Percentiles rank a stretch among this genome's conserved stretches.
phyloP scores from a whole-genome alignment of 2,329 filamentous ascomycete species.

The Sordariomycetes sp. region DNA sequence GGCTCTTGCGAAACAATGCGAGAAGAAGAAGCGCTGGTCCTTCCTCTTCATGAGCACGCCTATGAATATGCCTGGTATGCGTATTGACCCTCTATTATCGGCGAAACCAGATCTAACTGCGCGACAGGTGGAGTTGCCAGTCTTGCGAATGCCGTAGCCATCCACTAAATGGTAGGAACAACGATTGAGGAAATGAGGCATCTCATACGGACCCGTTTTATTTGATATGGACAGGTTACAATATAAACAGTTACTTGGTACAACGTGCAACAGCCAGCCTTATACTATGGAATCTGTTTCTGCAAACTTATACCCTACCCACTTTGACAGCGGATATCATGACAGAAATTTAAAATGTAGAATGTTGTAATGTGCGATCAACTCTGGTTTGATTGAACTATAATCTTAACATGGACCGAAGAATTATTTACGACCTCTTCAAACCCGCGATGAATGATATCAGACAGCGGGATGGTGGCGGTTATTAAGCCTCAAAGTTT shows the following conservation, averaged over 20 bases:
- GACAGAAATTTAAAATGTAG: background rate
- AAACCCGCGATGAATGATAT: background rate
- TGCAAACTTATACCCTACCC: no score
- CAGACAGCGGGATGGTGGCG: background rate
- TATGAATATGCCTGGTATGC: slow-evolving; percentile 13
- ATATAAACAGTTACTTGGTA: no score
- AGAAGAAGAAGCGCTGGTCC: slow-evolving; percentile 17
- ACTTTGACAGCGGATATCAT: no score
- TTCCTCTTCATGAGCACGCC: slow-evolving; percentile 27
- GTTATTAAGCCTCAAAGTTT: background rate
- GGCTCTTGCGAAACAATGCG: slow-evolving; percentile 18
- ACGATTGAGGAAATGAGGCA: no score
- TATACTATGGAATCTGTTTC: no score
- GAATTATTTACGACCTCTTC: background rate
- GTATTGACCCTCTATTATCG: background rate
- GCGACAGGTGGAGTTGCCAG: background rate
- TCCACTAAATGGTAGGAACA: background rate
- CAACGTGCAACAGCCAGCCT: no score
- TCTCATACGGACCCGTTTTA: no score
- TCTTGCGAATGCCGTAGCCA: background rate
- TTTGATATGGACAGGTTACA: no score
- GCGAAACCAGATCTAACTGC: background rate
- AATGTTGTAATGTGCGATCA: background rate
- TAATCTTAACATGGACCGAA: background rate
- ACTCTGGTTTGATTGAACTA: background rate